These are phyloP conservation scores for Zanthoxylum bungeanum DNA, from an alignment of 345 rosid species.

Conservation along the genomic window DNA sequence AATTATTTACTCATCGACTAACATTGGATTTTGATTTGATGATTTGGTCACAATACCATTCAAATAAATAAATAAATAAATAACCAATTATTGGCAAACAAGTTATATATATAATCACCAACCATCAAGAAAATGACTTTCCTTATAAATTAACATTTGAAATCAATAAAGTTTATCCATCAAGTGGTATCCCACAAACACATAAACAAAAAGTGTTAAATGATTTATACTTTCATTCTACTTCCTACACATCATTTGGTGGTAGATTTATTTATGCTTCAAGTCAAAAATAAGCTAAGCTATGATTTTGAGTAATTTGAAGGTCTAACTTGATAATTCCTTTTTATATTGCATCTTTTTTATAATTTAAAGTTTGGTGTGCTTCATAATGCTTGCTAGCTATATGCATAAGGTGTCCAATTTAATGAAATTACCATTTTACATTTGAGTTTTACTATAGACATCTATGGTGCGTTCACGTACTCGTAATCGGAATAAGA, in stretches of 20 bases:
- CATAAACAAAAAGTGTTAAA: background rate
- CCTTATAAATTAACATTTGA: background rate
- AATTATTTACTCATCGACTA: background rate
- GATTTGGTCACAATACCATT: background rate
- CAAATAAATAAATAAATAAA: background rate
- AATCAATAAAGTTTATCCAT: background rate
- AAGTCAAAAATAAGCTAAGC: slow-evolving; percentile 1
- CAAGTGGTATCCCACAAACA: slow-evolving; percentile 11
- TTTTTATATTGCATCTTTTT: too few species aligned
- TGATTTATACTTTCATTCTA: background rate
- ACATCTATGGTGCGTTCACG: too few species aligned
- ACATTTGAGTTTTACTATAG: too few species aligned
- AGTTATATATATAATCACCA: background rate
- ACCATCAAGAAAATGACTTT: background rate
- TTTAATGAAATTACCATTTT: too few species aligned
- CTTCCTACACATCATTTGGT: background rate
- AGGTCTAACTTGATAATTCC: background rate
- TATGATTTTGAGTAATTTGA: background rate
- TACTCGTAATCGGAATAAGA: too few species aligned
- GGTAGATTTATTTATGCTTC: slow-evolving; percentile 5
- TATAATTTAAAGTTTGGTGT: background rate
- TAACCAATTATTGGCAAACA: background rate
- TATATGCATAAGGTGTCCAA: background rate
- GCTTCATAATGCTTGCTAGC: background rate
- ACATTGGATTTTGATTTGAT: background rate